Conservation (phyloP, 129 eudicot species). For the Arctium lappa region DNA sequence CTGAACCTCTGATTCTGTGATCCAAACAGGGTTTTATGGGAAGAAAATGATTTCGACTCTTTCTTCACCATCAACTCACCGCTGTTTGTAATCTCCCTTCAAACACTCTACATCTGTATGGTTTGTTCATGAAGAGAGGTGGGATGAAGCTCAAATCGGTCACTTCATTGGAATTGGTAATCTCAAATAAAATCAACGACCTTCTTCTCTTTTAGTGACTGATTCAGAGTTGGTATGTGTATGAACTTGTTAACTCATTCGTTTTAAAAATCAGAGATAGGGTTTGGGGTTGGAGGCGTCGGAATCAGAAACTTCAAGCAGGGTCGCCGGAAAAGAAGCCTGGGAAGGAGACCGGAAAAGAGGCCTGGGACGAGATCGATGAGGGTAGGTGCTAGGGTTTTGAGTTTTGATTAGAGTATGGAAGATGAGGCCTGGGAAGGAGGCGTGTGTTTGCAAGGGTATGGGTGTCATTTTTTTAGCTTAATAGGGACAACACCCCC, state of each 20-base stretch:
- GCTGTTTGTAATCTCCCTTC: conserved; percentile 32
- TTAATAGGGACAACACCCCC: too few species aligned
- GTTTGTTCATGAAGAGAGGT: conserved; percentile 50
- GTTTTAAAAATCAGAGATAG: neutral
- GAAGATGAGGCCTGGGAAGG: too few species aligned
- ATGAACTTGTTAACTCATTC: neutral
- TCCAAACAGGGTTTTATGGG: too few species aligned
- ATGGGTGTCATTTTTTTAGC: too few species aligned
- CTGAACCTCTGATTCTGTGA: too few species aligned
- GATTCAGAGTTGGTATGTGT: neutral
- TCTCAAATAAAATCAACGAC: neutral
- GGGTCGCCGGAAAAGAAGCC: too few species aligned
- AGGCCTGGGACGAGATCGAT: too few species aligned
- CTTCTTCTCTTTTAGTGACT: neutral
- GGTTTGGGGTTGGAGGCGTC: neutral
- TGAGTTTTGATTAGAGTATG: too few species aligned
- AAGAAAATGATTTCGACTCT: conserved; percentile 23
- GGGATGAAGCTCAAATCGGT: conserved; percentile 92
- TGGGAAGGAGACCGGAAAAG: too few species aligned
- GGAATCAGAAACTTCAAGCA: too few species aligned
- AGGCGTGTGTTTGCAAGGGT: too few species aligned
- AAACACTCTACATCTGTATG: neutral
- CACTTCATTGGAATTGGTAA: conserved; percentile 95
- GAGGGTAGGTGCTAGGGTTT: too few species aligned
- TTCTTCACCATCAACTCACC: conserved; percentile 51